Evolutionary conservation across 1,139 yeast species (phyloP), one percentile per base, ranked within the genome.

Genomic region (Hansenula lynferdii): DNA sequence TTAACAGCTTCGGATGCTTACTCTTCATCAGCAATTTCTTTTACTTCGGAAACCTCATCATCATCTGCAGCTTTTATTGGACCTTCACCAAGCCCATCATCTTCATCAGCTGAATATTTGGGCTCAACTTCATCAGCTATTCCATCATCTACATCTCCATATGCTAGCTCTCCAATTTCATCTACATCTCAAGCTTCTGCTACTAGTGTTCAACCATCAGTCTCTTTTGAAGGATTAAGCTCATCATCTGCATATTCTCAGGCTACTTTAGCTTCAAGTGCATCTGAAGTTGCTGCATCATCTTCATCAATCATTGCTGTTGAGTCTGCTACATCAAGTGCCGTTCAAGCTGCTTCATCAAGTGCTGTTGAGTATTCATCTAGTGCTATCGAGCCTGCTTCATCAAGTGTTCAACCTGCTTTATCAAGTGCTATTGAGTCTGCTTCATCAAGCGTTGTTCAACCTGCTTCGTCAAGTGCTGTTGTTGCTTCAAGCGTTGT

Each of bases 401-500:
- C 29, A 7, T 14, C 10, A 23, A 14, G 12, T 11, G 10, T 10
- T 8, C 10, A 12, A 11, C 12, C 25, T 11, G 6, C 25, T 11
- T 11, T 6, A 6, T 23, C 25, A 23, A 9, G 6, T 6, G 14
- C 25, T 7, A 6, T 9, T 11, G 12, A 14, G 6, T 23, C 25
- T 11, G n/a, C n/a, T n/a, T n/a, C n/a, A n/a, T n/a, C n/a, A n/a
- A n/a, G n/a, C n/a, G n/a, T n/a, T n/a, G n/a, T n/a, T n/a, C n/a
- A n/a, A n/a, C n/a, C n/a, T 19, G 34, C 11, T 25, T 14, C 39
- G 20, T 40, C 22, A 16, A 23, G 52, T 11, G 15, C 44, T 6
- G 3, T 14, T 27, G 20, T 4, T 17, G n/a, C n/a, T 17, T 27
- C 12, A 10, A 17, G 14, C n/a, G n/a, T n/a, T n/a, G n/a, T 17